These are phyloP conservation scores for Chloromonas sp. DNA, from an alignment of 163 green algal species.

Conservation along the genomic window DNA sequence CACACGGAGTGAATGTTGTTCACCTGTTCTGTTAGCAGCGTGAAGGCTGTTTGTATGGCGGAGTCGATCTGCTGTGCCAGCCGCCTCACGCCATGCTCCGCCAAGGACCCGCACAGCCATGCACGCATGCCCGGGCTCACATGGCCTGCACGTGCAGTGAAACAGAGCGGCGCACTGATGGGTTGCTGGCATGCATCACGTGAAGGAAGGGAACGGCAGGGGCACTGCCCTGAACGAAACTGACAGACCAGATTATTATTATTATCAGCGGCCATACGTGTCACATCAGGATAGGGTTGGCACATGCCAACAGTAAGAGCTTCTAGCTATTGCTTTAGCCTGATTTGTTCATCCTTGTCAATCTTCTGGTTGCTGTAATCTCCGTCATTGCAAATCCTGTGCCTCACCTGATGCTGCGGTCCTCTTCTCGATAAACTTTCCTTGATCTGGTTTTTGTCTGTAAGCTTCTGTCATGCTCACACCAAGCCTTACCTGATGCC, in stretches of 20 bases:
- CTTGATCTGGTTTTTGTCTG: too few species aligned
- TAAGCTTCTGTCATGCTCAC: not conserved
- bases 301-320: too few species aligned
- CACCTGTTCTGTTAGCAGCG: slow-evolving; percentile 20
- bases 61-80: slow-evolving; percentile 56
- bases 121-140: slow-evolving; percentile 47
- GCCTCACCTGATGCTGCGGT: too few species aligned
- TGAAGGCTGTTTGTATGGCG: slow-evolving; percentile 35
- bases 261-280: too few species aligned
- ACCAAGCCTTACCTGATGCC: slow-evolving; percentile 15
- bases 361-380: too few species aligned
- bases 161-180: not conserved
- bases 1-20: not conserved
- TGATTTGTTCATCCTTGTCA: too few species aligned
- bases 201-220: not conserved
- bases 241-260: too few species aligned
- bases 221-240: too few species aligned
- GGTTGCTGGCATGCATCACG: not conserved
- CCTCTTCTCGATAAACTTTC: too few species aligned
- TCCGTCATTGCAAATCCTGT: too few species aligned
- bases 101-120: slow-evolving; percentile 52
- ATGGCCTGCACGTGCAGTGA: not conserved
- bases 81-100: slow-evolving; percentile 53
- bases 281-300: too few species aligned
- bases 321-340: too few species aligned